A percentile compares a stretch with the other conserved stretches of the same genome.
phyloP scores from a whole-genome alignment of 208 protist genomes.

The Trypanosoma platydactyli region DNA sequence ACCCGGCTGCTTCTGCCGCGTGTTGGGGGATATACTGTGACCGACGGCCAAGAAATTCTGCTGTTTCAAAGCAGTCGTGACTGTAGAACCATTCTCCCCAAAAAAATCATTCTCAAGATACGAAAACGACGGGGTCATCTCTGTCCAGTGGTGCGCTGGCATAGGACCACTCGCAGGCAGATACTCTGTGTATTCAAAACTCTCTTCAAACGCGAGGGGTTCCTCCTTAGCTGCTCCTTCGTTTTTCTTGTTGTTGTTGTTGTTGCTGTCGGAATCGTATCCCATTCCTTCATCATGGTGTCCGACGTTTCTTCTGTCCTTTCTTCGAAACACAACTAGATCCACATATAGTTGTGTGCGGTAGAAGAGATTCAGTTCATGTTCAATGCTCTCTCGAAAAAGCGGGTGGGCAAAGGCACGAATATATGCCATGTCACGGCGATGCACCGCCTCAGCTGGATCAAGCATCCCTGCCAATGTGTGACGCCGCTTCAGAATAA shows the following conservation, averaged over 20 bases:
- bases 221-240: neutral
- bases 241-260: too few species aligned
- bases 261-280: neutral
- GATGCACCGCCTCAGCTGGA: neutral
- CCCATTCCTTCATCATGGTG: neutral
- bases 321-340: conserved; percentile 65
- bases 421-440: conserved; percentile 10
- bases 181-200: conserved; percentile 83
- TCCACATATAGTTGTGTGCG: conserved; percentile 34
- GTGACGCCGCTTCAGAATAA: conserved; percentile 49
- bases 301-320: neutral
- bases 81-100: conserved; percentile 10
- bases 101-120: conserved; percentile 78
- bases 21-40: conserved; percentile 22
- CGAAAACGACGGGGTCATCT: conserved; percentile 66
- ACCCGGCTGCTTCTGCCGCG: neutral
- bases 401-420: conserved; percentile 15
- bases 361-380: conserved; percentile 28
- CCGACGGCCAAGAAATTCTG: conserved; percentile 70
- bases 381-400: conserved; percentile 12
- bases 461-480: conserved; percentile 18
- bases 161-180: conserved; percentile 38
- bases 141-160: conserved; percentile 72
- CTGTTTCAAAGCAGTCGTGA: neutral
- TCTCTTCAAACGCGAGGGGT: conserved; percentile 61